These are phyloP conservation scores for Speleostelium caveatum DNA, from an alignment of 78 protist genomes.

Conservation along the genomic window DNA sequence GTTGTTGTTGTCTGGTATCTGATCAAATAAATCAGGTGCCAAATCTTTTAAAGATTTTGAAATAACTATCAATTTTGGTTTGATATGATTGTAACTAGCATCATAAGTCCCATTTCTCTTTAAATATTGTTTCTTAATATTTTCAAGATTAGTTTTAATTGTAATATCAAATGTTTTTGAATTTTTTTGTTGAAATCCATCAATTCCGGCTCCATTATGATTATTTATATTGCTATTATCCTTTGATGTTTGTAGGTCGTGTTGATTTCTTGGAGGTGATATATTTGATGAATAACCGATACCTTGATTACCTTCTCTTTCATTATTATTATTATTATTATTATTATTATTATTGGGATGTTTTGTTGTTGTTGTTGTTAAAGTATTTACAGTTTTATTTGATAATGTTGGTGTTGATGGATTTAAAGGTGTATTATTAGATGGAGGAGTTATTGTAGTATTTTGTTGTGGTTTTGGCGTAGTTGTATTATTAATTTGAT, in stretches of 20 bases:
- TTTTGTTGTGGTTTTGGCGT: too few relatives aligned
- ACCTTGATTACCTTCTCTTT: too few relatives aligned
- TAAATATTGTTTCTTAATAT: conserved; percentile 2
- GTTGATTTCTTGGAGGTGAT: too few relatives aligned
- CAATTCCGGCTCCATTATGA: not conserved
- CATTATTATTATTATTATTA: not conserved
- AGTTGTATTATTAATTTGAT: too few relatives aligned
- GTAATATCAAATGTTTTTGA: conserved; percentile 65
- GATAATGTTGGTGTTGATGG: not conserved
- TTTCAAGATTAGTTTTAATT: conserved; percentile 10
- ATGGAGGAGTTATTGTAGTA: too few relatives aligned
- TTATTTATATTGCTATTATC: not conserved
- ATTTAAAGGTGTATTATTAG: too few relatives aligned
- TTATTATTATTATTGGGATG: not conserved
- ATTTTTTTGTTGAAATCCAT: conserved; percentile 72
- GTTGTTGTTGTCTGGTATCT: conserved; percentile 9
- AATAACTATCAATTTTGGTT: conserved; percentile 8
- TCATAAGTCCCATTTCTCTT: conserved; percentile 52
- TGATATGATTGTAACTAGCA: conserved; percentile 7
- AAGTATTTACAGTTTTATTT: not conserved
- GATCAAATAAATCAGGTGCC: conserved; percentile 5
- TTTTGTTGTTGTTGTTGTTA: conserved; percentile 16
- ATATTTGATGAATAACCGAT: too few relatives aligned
- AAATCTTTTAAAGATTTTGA: not conserved
- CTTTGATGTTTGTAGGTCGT: not conserved